These are phyloP conservation scores for Petunia axillaris DNA, from an alignment of 257 asterid genomes.

Conservation along the genomic window DNA sequence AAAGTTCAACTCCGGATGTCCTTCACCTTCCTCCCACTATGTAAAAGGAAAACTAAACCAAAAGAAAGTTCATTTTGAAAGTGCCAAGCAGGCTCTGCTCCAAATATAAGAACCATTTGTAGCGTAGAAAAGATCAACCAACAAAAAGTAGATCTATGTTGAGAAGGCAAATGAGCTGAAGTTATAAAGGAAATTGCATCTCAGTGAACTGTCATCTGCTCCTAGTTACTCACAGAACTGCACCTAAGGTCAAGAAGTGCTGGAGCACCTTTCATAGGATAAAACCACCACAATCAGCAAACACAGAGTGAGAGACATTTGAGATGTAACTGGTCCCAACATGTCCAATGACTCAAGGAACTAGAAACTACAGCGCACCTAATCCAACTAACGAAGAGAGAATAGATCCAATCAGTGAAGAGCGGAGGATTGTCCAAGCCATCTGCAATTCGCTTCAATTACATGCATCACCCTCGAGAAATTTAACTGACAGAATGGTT, in stretches of 20 bases:
- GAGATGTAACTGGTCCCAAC: background rate
- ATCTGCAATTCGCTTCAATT: too few relatives aligned
- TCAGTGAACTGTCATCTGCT: background rate
- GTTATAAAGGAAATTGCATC: constrained; percentile 10
- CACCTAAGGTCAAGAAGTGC: background rate
- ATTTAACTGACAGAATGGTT: too few relatives aligned
- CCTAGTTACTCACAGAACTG: background rate
- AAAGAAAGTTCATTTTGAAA: background rate
- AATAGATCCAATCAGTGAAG: too few relatives aligned
- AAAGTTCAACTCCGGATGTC: background rate
- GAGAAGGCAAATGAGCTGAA: background rate
- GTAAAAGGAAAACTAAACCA: background rate
- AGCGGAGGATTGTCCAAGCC: too few relatives aligned
- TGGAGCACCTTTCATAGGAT: background rate
- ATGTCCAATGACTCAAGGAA: too few relatives aligned
- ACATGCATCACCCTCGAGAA: too few relatives aligned
- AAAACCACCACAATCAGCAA: background rate
- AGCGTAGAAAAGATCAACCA: background rate
- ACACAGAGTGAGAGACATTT: background rate
- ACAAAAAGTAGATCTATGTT: background rate
- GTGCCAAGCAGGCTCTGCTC: background rate
- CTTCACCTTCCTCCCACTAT: background rate
- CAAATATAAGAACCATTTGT: background rate
- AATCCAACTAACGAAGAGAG: too few relatives aligned
- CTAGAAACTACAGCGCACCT: too few relatives aligned